Base-by-base conservation (phyloP, 768 basidiomycete genomes). In the Naematelia aurantialba region DNA sequence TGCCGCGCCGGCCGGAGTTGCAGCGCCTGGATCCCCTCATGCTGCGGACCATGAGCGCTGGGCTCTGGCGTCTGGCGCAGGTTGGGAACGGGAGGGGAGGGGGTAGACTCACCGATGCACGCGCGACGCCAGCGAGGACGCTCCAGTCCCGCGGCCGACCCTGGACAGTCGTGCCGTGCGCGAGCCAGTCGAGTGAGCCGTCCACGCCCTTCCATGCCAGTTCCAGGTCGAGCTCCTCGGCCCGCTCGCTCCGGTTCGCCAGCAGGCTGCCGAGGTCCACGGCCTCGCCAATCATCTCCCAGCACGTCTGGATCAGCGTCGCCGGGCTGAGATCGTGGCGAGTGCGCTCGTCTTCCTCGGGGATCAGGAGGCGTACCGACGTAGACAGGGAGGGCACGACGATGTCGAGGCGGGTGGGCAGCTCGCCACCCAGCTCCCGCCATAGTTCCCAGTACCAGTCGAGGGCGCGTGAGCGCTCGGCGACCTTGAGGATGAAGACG, bases 361-460 rank as follows among this genome's bases (percentile, higher is more conserved):
- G 89, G 2, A 91, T 78, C 50, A 87, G 84, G 52, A 97, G 82
- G 44, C 82, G 83, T 45, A 94, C 81, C 27, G 82, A 83, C 1
- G 85, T 83, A 55, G 86, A 84, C 24, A 90, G 73, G 1, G 81
- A 76, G 0, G 91, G 89, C 60, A 84, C 86, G 55, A 81, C 79
- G 50, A 96, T 81, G 59, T 91, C 87, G 25, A 97, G 79, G 17
- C 79, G 79, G 1, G 79, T 68, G 1, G 93, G 90, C 8, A 96
- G 76, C 58, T 82, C 72, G 2, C 89, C 88, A 1, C 87, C 90
- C 27, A 90, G 80, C 52, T 83, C 81, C 50, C 82, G 82, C 91
- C 89, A 91, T 47, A 96, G 79, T 53, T 84, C 82, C 92, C 91
- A 96, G 46, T 85, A 81, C 93, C 93, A 97, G 74, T 96, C 91